Percentiles rank a stretch among this genome's conserved stretches.
Conservation (phyloP, 768 basidiomycete genomes). For the Coprinellus aureogranulatus region DNA sequence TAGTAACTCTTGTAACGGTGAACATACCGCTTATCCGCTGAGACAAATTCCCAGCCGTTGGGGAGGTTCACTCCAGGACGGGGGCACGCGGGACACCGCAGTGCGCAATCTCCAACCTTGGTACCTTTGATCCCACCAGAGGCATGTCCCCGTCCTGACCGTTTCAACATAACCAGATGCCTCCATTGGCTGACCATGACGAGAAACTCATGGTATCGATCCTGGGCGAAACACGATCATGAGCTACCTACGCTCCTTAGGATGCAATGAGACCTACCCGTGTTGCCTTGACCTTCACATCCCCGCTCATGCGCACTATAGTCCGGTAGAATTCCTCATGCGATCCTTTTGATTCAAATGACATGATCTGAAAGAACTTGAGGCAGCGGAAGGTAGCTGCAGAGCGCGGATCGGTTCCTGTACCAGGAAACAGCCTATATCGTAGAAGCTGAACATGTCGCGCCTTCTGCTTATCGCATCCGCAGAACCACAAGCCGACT, state of each 20-base stretch:
- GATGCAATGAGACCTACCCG: constrained; percentile 15
- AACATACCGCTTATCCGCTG: constrained; percentile 13
- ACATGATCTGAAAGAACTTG: constrained; percentile 22
- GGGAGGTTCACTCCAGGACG: constrained; percentile 27
- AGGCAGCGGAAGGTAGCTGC: constrained; percentile 23
- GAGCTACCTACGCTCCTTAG: background rate
- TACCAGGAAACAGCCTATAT: constrained; percentile 30
- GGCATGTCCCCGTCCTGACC: constrained; percentile 22
- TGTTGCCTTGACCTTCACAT: constrained; percentile 16
- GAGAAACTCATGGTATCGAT: constrained; percentile 26
- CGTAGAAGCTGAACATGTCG: constrained; percentile 28
- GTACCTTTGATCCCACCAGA: constrained; percentile 15
- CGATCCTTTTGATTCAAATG: constrained; percentile 27
- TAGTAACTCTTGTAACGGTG: no score
- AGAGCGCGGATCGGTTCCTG: constrained; percentile 22
- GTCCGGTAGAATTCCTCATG: constrained; percentile 27
- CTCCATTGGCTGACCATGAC: constrained; percentile 21
- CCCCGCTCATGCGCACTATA: constrained; percentile 22
- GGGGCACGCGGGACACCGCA: constrained; percentile 31
- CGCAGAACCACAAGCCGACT: constrained; percentile 30
- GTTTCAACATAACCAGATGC: constrained; percentile 23
- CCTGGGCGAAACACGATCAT: constrained; percentile 13
- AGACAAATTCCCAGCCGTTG: constrained; percentile 15
- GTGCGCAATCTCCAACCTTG: constrained; percentile 22
- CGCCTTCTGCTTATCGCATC: constrained; percentile 18